Conservation (phyloP, 495 filamentous ascomycete genomes). For the Margaritispora aquatica region DNA sequence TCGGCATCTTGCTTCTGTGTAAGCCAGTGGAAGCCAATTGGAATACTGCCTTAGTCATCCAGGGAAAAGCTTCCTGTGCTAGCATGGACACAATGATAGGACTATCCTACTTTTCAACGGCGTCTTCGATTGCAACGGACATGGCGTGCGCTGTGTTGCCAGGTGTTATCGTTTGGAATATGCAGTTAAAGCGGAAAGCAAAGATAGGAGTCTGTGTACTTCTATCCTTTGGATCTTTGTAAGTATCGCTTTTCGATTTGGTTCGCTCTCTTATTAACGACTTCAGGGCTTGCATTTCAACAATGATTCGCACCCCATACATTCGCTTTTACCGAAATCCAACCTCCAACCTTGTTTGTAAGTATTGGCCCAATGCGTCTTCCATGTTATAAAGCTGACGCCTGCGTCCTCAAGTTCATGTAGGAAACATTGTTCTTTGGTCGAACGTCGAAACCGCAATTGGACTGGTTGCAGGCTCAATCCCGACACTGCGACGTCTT, state of each 20-base stretch:
- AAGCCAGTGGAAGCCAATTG: constrained; percentile 1
- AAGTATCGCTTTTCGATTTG: not conserved
- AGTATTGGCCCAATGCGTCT: not conserved
- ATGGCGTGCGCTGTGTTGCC: not conserved
- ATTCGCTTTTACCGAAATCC: not conserved
- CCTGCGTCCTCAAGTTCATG: not conserved
- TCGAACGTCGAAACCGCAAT: not conserved
- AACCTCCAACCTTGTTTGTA: not conserved
- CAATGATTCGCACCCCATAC: not conserved
- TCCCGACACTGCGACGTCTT: not conserved
- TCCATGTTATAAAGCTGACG: not conserved
- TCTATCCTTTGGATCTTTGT: not conserved
- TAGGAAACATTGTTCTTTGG: not conserved
- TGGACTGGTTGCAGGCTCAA: not conserved
- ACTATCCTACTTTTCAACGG: not conserved
- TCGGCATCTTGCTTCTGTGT: not conserved
- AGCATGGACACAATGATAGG: not conserved
- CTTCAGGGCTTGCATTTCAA: not conserved
- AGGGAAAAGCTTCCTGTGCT: not conserved
- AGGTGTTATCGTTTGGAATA: not conserved
- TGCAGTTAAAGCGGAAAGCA: not conserved
- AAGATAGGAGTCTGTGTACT: not conserved
- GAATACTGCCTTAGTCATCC: not conserved
- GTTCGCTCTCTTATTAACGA: not conserved
- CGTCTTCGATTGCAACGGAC: not conserved